Conservation (phyloP, 257 asterid genomes). For the Ocimum tenuiflorum region DNA sequence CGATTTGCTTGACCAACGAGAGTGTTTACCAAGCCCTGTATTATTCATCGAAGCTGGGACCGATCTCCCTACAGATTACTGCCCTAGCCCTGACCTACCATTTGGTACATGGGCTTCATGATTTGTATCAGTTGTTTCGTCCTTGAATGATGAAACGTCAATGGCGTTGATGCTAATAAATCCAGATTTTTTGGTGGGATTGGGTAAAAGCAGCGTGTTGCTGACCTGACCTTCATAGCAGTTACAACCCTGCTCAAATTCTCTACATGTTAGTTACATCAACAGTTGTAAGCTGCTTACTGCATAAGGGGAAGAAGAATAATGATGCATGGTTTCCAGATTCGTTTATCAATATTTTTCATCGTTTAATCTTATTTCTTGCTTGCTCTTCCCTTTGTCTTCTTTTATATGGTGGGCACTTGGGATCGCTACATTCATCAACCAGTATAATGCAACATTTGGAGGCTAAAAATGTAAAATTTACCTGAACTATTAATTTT, state of each 20-base stretch:
- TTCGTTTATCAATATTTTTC: background rate
- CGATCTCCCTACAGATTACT: constrained; percentile 14
- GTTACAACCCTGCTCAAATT: constrained; percentile 2
- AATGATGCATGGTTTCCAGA: background rate
- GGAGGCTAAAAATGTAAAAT: too few species aligned
- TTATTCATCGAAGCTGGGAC: constrained; percentile 14
- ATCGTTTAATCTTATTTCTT: background rate
- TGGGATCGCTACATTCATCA: too few species aligned
- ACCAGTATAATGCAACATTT: too few species aligned
- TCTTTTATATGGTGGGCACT: too few species aligned
- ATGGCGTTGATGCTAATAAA: constrained; percentile 6
- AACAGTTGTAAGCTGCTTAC: background rate
- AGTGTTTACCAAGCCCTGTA: constrained; percentile 14
- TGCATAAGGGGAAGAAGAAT: background rate
- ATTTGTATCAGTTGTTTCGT: constrained; percentile 11
- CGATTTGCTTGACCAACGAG: constrained; percentile 22
- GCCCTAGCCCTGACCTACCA: constrained; percentile 20
- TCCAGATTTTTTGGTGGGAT: background rate
- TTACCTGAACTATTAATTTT: too few species aligned
- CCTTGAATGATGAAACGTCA: background rate
- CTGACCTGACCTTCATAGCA: background rate
- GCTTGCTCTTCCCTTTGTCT: background rate
- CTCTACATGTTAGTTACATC: background rate
- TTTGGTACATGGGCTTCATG: constrained; percentile 14
- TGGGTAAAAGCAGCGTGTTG: background rate